These are phyloP conservation scores for Obelidium mucronatum DNA, from an alignment of 192 early-diverging fungal species.

Conservation along the genomic window DNA sequence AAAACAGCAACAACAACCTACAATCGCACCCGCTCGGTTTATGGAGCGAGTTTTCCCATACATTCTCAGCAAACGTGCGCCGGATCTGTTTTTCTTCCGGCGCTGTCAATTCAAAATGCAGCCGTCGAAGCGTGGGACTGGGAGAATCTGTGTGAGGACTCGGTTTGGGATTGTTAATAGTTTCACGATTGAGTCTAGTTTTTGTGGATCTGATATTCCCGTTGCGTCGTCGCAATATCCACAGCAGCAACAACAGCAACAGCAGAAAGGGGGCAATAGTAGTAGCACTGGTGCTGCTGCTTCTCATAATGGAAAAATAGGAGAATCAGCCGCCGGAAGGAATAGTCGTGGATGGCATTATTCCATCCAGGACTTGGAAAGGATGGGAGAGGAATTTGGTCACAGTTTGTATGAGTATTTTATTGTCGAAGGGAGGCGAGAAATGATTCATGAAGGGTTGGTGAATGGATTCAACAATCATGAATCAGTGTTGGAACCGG, in stretches of 20 bases:
- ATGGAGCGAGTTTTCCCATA: slow-evolving; percentile 48
- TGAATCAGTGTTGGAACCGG: slow-evolving; percentile 11
- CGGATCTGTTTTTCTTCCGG: slow-evolving; percentile 44
- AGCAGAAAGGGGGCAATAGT: too few relatives aligned
- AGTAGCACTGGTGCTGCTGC: too few relatives aligned
- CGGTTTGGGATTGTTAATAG: slow-evolving; percentile 43
- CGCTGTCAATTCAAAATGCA: slow-evolving; percentile 49
- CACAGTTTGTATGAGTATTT: slow-evolving; percentile 39
- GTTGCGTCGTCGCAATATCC: too few relatives aligned
- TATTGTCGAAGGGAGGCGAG: slow-evolving; percentile 26
- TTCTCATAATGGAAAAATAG: too few relatives aligned
- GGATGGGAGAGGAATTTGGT: slow-evolving; percentile 44
- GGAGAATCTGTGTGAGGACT: slow-evolving; percentile 39
- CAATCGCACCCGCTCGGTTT: slow-evolving; percentile 20
- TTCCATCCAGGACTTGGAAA: slow-evolving; percentile 31
- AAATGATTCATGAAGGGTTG: slow-evolving; percentile 5
- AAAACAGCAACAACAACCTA: not conserved
- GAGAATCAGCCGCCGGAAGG: slow-evolving; percentile 6
- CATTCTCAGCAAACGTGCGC: slow-evolving; percentile 32
- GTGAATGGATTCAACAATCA: slow-evolving; percentile 13
- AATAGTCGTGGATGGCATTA: slow-evolving; percentile 39
- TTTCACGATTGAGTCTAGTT: slow-evolving; percentile 52
- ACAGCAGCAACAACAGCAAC: too few relatives aligned
- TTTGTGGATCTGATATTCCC: slow-evolving; percentile 40
- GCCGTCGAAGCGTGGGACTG: slow-evolving; percentile 45